Evolutionary conservation across 257 asterid species (phyloP), one percentile per base, ranked within the genome.

Genomic region (Marsdenia floribunda): DNA sequence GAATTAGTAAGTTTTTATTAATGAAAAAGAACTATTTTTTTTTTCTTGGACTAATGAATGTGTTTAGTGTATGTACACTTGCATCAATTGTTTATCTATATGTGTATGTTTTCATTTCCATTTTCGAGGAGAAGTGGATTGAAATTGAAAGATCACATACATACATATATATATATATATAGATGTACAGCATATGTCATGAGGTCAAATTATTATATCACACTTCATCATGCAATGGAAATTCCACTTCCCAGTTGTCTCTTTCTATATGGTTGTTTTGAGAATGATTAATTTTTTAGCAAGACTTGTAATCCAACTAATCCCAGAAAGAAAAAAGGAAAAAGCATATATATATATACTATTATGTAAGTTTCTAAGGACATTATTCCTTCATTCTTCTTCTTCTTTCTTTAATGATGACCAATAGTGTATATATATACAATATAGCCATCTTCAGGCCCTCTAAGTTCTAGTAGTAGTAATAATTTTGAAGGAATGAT

Each of bases 221-320:
- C 50, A 52, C 40, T 53, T 38, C 44, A 21, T 38, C 22, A 21
- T n/a, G 68, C 67, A 40, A 38, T 21, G 66, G 66, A 55, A 38
- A 55, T 55, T 6, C n/a, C 49, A 38, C 64, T 53, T 18, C 65
- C 44, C 19, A 54, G 53, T 21, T 71, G 75, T 54, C 75, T 18
- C 40, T 12, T 57, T 72, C 76, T 40, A 18, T 22, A 33, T 57
- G 76, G 76, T 22, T 22, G 44, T n/a, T 61, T 72, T 38, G n/a
- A 54, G 66, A 72, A 54, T 72, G 40, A 54, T 55, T 71, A 44
- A 6, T 44, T 44, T 29, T 60, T 24, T 57, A 3, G 12, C 57
- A 40, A n/a, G 44, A 37, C 68, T 72, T 72, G 57, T 40, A 72
- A 72, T 72, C 35, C 76, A 58, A 58, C 68, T 72, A 72, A 72